phyloP scores from a whole-genome alignment of 768 basidiomycete species.

The Pisolithus albus region DNA sequence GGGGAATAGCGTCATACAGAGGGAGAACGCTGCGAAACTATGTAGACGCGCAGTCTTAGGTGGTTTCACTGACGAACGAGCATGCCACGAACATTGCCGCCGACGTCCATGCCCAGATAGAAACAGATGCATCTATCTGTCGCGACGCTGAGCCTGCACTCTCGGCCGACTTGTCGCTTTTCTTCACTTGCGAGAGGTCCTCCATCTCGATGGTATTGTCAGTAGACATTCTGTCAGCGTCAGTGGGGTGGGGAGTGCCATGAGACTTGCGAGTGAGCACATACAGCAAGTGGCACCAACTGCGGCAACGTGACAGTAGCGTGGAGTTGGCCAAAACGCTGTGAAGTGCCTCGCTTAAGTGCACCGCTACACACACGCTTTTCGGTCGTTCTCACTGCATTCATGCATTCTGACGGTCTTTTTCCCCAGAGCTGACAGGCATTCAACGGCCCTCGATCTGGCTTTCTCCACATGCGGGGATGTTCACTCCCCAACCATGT shows the following conservation, averaged over 20 bases:
- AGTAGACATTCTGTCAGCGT: slow-evolving; percentile 18
- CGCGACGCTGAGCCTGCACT: slow-evolving; percentile 7
- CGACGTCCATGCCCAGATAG: slow-evolving; percentile 35
- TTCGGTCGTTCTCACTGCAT: too few species aligned
- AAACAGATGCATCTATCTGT: slow-evolving; percentile 21
- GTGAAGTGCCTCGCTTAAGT: too few species aligned
- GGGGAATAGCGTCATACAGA: slow-evolving; percentile 47
- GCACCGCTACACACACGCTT: too few species aligned
- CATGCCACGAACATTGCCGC: slow-evolving; percentile 23
- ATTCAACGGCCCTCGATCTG: too few species aligned
- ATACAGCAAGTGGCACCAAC: too few species aligned
- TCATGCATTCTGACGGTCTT: too few species aligned
- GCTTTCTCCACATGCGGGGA: too few species aligned
- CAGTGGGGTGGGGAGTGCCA: too few species aligned
- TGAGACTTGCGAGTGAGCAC: too few species aligned
- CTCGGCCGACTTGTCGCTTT: slow-evolving; percentile 8
- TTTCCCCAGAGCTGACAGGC: too few species aligned
- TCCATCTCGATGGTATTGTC: slow-evolving; percentile 32
- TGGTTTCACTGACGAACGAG: neutral
- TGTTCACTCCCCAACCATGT: too few species aligned
- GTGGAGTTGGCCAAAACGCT: too few species aligned
- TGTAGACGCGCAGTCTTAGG: neutral
- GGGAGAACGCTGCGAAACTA: slow-evolving; percentile 32
- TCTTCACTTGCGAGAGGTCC: slow-evolving; percentile 24
- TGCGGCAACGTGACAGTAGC: neutral